Evolutionary conservation across 2,329 filamentous ascomycete genomes (phyloP).

Genomic region (Colletotrichum caudatum): DNA sequence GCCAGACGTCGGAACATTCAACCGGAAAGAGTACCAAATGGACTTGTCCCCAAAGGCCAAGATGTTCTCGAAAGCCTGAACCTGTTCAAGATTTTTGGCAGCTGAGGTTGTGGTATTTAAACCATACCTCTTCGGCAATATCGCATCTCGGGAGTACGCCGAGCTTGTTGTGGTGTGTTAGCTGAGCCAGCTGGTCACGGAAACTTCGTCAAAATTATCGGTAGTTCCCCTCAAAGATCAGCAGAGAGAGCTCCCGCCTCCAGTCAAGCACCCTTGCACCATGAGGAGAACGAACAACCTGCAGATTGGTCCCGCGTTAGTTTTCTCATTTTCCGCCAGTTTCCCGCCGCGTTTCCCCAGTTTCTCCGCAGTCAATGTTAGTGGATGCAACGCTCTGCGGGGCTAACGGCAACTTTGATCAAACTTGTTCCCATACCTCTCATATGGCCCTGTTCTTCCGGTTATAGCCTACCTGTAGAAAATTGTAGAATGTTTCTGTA

Average conservation of each 20-base stretch:
- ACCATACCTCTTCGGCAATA: background rate
- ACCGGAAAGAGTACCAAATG: background rate
- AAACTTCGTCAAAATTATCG: conserved; percentile 36
- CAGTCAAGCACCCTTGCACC: background rate
- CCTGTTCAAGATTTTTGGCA: background rate
- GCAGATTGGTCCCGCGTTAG: conserved; percentile 2
- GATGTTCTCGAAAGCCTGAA: background rate
- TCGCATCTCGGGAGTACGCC: background rate
- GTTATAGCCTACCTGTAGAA: background rate
- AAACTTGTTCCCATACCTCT: background rate
- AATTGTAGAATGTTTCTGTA: background rate
- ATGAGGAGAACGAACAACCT: conserved; percentile 11
- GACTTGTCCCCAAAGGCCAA: background rate
- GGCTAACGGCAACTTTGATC: background rate
- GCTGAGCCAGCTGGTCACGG: background rate
- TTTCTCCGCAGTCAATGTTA: background rate
- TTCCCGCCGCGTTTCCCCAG: background rate
- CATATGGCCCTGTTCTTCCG: background rate
- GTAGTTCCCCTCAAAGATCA: conserved; percentile 14
- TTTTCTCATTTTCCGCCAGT: conserved; percentile 3
- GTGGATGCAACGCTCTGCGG: background rate
- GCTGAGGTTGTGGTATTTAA: conserved; percentile 8
- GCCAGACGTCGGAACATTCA: background rate
- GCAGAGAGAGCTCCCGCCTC: conserved; percentile 1
- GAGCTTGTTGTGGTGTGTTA: conserved; percentile 7